phyloP scores from a whole-genome alignment of 2,329 filamentous ascomycete species.

The Onygena corvina region DNA sequence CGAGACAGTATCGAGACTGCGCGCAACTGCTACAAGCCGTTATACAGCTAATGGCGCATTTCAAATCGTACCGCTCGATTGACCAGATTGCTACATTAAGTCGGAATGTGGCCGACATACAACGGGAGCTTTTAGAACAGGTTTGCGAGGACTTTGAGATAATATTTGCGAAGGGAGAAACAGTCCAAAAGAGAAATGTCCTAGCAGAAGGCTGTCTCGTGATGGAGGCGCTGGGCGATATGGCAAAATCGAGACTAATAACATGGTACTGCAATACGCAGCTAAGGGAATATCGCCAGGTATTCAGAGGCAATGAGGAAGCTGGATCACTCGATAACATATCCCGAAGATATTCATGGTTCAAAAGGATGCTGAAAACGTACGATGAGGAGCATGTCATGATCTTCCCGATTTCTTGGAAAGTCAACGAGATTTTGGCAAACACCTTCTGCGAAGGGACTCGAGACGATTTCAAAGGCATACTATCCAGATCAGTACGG shows the following conservation, averaged over 20 bases:
- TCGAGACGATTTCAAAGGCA: conserved; percentile 86
- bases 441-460: conserved; percentile 93
- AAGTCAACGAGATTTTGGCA: conserved; percentile 76
- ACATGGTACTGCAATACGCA: conserved; percentile 99
- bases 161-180: conserved; percentile 79
- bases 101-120: conserved; percentile 83
- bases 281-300: conserved; percentile 84
- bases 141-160: conserved; percentile 99
- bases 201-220: conserved; percentile 82
- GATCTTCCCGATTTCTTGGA: conserved; percentile 81
- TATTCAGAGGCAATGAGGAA: conserved; percentile 93
- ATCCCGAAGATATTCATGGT: conserved; percentile 87
- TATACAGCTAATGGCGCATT: conserved; percentile 94
- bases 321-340: conserved; percentile 95
- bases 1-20: conserved; percentile 86
- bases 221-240: conserved; percentile 86
- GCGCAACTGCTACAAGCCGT: conserved; percentile 88
- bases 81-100: conserved; percentile 93
- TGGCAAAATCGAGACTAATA: conserved; percentile 66
- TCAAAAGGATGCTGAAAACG: conserved; percentile 85
- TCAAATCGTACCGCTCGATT: conserved; percentile 94
- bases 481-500: conserved; percentile 77
- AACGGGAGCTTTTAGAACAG: conserved; percentile 85
- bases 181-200: conserved; percentile 54
- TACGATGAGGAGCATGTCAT: conserved; percentile 85